Conservation (phyloP, 208 protist genomes). For the Trypanosoma platydactyli region DNA sequence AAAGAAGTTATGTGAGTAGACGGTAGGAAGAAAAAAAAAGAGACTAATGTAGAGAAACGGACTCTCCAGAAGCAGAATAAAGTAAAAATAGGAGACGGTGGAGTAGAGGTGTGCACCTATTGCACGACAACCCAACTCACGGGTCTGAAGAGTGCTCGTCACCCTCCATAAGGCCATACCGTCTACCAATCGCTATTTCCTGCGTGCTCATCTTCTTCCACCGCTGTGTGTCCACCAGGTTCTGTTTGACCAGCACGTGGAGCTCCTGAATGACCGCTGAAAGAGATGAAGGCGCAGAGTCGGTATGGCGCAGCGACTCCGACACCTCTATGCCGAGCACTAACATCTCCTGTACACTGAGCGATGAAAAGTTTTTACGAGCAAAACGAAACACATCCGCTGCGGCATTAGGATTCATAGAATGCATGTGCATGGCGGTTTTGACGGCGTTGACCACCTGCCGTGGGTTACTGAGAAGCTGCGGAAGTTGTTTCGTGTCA, state of each 20-base stretch:
- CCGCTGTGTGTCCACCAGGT: background rate
- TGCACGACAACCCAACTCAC: no score
- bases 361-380: constrained; percentile 34
- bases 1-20: constrained; percentile 16
- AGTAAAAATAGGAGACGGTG: constrained; percentile 5
- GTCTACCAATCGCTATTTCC: constrained; percentile 18
- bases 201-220: constrained; percentile 15
- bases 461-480: constrained; percentile 38
- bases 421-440: constrained; percentile 32
- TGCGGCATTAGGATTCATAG: constrained; percentile 9
- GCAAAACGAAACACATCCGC: constrained; percentile 34
- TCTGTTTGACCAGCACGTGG: constrained; percentile 1
- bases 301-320: constrained; percentile 15
- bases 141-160: background rate
- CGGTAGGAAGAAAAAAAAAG: no score
- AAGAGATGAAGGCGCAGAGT: no score
- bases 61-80: background rate
- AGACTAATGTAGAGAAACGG: no score
- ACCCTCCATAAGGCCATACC: constrained; percentile 27
- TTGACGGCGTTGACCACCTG: constrained; percentile 44
- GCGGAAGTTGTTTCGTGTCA: constrained; percentile 37
- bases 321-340: constrained; percentile 40
- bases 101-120: background rate
- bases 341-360: constrained; percentile 53
- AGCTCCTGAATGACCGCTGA: constrained; percentile 2